Conservation (phyloP, 805 yeast genomes). For the Saccharomycopsis capsularis region DNA sequence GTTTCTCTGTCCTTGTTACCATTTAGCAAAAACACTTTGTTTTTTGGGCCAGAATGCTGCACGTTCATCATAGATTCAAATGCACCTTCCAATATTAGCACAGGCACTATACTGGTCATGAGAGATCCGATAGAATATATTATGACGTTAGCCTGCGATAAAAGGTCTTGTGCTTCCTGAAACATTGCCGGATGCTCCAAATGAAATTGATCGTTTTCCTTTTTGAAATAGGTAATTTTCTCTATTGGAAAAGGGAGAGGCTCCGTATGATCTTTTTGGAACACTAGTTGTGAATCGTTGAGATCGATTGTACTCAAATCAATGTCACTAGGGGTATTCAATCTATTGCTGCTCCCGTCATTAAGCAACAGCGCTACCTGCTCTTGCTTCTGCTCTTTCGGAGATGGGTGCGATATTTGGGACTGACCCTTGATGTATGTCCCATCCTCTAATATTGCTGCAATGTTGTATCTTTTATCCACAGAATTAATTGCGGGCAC, state of each 20-base stretch:
- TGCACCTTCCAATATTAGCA: conserved; percentile 63
- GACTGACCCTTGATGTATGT: conserved; percentile 80
- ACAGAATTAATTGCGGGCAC: conserved; percentile 16
- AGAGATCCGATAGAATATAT: conserved; percentile 82
- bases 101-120: conserved; percentile 82
- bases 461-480: conserved; percentile 65
- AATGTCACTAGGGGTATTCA: conserved; percentile 24
- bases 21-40: conserved; percentile 61
- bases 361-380: conserved; percentile 24
- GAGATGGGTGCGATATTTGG: conserved; percentile 83
- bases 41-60: conserved; percentile 27
- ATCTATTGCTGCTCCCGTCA: conserved; percentile 5
- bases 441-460: conserved; percentile 67
- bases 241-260: conserved; percentile 72
- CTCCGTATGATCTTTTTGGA: conserved; percentile 48
- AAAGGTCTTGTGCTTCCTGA: conserved; percentile 34
- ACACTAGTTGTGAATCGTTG: conserved; percentile 54
- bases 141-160: conserved; percentile 46
- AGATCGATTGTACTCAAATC: conserved; percentile 22
- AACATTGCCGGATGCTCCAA: conserved; percentile 76
- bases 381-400: conserved; percentile 22
- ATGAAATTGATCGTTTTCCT: conserved; percentile 83
- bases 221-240: conserved; percentile 65
- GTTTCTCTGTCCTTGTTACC: conserved; percentile 80
- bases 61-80: conserved; percentile 47